A percentile compares a stretch with the other conserved stretches of the same genome.
phyloP scores from a whole-genome alignment of 202 grass and related monocot genomes.

The Schoenoplectus tabernaemontani region DNA sequence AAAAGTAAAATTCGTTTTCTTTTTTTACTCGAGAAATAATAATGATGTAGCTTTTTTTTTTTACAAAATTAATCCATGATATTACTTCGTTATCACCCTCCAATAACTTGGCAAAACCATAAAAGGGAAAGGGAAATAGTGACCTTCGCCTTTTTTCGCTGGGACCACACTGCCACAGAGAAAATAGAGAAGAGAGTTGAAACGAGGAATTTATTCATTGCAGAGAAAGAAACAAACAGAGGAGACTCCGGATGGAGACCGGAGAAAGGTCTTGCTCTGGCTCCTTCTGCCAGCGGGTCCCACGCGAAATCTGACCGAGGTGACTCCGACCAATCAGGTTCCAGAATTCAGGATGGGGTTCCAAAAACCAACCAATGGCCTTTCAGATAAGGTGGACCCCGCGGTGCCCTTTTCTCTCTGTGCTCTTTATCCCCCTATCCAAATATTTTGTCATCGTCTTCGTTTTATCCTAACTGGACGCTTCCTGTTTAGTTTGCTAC shows the following conservation, averaged over 20 bases:
- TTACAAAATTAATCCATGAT: background rate
- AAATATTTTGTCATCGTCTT: background rate
- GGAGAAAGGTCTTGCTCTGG: conserved; percentile 6
- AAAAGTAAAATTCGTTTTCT: too few species aligned
- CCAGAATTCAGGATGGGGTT: conserved; percentile 23
- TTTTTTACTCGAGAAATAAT: too few species aligned
- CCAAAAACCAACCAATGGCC: conserved; percentile 31
- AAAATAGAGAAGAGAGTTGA: background rate
- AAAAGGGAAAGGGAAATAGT: background rate
- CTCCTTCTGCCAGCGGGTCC: conserved; percentile 4
- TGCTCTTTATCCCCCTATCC: background rate
- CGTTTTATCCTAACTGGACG: background rate
- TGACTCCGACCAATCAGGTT: conserved; percentile 17
- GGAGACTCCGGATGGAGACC: background rate
- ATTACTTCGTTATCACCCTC: conserved; percentile 5
- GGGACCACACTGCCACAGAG: background rate
- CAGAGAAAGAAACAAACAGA: background rate
- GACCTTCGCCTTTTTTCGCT: too few species aligned
- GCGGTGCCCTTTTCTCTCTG: background rate
- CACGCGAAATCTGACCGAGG: conserved; percentile 4
- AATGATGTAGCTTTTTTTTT: too few species aligned
- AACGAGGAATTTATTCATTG: background rate
- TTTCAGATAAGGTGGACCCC: conserved; percentile 53
- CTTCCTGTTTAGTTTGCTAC: background rate
- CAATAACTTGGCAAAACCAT: background rate